Evolutionary conservation across 164 flowering plant species (phyloP), one percentile per base, ranked within the genome.

Genomic region (Protea cynaroides): DNA sequence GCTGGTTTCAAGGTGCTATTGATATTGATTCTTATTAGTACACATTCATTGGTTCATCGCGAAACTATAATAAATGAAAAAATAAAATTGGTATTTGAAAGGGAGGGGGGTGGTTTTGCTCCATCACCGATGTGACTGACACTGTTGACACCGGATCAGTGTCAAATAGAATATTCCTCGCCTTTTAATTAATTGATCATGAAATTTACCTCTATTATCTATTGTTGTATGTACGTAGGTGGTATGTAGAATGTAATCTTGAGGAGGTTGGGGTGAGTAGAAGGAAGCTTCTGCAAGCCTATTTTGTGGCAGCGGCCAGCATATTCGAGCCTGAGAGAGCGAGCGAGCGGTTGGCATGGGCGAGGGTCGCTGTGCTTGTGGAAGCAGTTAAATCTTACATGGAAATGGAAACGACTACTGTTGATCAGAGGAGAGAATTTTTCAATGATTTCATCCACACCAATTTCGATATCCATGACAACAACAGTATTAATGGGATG

Each of bases 271-370:
- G 95, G 9, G 56, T 83, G 50, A 86, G 83, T 68, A 69, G 63
- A 60, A 78, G 53, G 29, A 56, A 38, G 49, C 82, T 85, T 25
- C 78, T 87, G 0, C 25, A 60, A 1, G 64, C 79, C 0, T 89
- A 86, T 68, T 91, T 84, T 60, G 0, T 86, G 25, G 97, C 96
- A n/a, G 76, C 84, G 1, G 80, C 92, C 1, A 85, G 78, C 59
- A 78, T 88, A 1, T 91, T 73, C 56, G 96, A 89, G 61, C 83
- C 86, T 0, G 92, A 85, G 47, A 79, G 79, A 65, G 74, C 80
- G 0, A 47, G 36, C 0, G 85, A 85, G 79, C 68, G 97, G 10
- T 67, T 91, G 0, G 88, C 88, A 15, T 94, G 97, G 97, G 85
- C 90, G 7, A 84, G 79, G 64, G 85, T 93, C 0, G 44, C 75